Evolutionary conservation across 805 yeast genomes (phyloP).

Genomic region (Pichia eremophila): DNA sequence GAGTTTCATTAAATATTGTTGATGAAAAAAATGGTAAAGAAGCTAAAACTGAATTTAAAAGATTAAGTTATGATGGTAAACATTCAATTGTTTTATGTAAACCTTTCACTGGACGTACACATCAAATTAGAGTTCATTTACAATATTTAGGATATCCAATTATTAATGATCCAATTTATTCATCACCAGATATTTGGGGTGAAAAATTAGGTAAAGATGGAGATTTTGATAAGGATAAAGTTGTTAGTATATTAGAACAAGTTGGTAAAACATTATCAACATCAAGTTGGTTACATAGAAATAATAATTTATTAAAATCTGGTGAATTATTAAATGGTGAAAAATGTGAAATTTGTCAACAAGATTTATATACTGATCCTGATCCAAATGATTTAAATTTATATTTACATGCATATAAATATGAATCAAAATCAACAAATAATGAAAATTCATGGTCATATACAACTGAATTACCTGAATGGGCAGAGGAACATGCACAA

Average conservation of each 20-base stretch:
- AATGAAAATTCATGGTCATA: constrained; percentile 49
- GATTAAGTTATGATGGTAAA: constrained; percentile 59
- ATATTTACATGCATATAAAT: constrained; percentile 86
- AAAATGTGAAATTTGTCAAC: constrained; percentile 52
- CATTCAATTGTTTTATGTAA: constrained; percentile 67
- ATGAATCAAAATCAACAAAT: constrained; percentile 40
- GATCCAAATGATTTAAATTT: constrained; percentile 78
- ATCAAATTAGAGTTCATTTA: constrained; percentile 88
- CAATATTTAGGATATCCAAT: constrained; percentile 87
- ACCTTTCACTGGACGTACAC: constrained; percentile 91
- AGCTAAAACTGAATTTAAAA: constrained; percentile 62
- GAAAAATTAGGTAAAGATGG: constrained; percentile 54
- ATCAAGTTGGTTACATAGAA: constrained; percentile 56
- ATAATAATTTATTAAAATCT: constrained; percentile 19
- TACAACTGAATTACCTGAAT: constrained; percentile 66
- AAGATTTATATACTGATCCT: constrained; percentile 76
- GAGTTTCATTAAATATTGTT: constrained; percentile 57
- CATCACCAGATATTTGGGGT: constrained; percentile 80
- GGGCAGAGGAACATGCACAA: constrained; percentile 61
- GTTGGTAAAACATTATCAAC: constrained; percentile 67
- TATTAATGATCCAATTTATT: constrained; percentile 85
- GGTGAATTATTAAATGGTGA: constrained; percentile 62
- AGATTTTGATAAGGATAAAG: constrained; percentile 32
- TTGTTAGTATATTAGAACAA: constrained; percentile 42
- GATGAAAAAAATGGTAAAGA: constrained; percentile 34